Conservation (phyloP, 2,329 filamentous ascomycete genomes). For the Colletotrichum simmondsii region DNA sequence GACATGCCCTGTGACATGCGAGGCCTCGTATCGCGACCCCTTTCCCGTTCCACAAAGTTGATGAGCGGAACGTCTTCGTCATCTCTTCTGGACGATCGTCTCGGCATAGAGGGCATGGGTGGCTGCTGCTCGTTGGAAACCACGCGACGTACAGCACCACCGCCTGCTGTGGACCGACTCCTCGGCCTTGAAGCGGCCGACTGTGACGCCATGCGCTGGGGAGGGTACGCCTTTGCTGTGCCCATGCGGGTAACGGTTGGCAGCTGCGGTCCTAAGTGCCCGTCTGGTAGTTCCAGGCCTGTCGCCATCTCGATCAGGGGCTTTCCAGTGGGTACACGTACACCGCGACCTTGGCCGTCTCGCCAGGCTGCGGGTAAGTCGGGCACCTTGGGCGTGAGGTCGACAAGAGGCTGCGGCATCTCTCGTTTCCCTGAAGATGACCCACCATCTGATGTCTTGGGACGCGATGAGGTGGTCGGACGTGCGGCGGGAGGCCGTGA, state of each 20-base stretch:
- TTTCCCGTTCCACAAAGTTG: constrained; percentile 34
- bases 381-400: constrained; percentile 72
- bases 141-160: constrained; percentile 21
- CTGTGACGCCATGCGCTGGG: constrained; percentile 32
- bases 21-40: constrained; percentile 28
- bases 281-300: constrained; percentile 35
- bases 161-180: constrained; percentile 32
- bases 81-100: constrained; percentile 23
- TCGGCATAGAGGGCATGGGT: constrained; percentile 33
- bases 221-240: constrained; percentile 29
- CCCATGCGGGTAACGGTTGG: constrained; percentile 29
- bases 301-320: constrained; percentile 60
- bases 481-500: constrained; percentile 34
- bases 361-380: constrained; percentile 70
- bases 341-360: constrained; percentile 62
- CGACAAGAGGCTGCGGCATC: constrained; percentile 71
- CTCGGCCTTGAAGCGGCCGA: constrained; percentile 25
- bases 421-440: constrained; percentile 40
- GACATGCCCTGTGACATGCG: constrained; percentile 7
- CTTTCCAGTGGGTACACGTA: constrained; percentile 52
- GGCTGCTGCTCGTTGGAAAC: constrained; percentile 34
- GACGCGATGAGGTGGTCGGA: constrained; percentile 40
- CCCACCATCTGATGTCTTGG: constrained; percentile 33
- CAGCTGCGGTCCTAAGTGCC: constrained; percentile 20
- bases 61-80: constrained; percentile 36